Percentiles rank a stretch among this genome's conserved stretches.
These are phyloP conservation scores for Trichoderma orchidacearum DNA, from an alignment of 495 filamentous ascomycete genomes.

Conservation along the genomic window DNA sequence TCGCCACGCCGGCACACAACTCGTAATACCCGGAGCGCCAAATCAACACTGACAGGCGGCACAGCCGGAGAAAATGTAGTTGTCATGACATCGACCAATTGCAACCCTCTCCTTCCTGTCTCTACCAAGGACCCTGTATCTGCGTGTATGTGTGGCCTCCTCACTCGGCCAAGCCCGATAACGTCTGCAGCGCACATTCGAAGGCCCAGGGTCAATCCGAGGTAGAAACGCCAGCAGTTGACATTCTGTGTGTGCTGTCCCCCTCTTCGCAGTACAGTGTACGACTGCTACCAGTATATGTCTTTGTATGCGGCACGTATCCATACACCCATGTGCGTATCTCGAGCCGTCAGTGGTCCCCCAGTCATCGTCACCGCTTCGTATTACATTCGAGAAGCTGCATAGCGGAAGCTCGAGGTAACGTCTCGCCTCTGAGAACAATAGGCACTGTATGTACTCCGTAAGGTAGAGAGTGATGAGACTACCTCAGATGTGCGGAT, in stretches of 20 bases:
- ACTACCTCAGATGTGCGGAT: background rate
- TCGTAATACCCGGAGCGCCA: background rate
- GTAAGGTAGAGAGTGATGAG: too few species aligned
- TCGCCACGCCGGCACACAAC: background rate
- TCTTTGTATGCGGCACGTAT: too few species aligned
- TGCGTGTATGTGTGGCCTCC: background rate
- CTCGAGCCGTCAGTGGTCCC: background rate
- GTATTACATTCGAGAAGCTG: background rate
- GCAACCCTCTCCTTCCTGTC: background rate
- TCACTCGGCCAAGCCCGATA: too few species aligned
- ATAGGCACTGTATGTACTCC: background rate
- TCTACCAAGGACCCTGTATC: background rate
- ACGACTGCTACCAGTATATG: too few species aligned
- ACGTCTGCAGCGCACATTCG: too few species aligned
- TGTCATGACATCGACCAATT: background rate
- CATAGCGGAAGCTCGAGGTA: background rate
- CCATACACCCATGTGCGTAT: background rate
- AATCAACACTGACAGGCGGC: background rate
- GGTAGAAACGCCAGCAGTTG: too few species aligned
- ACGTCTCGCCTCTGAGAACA: background rate
- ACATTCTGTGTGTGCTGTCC: too few species aligned
- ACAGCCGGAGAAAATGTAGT: background rate
- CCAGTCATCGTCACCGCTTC: background rate
- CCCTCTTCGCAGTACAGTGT: too few species aligned
- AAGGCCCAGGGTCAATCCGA: too few species aligned